phyloP scores from a whole-genome alignment of 805 yeast species.

The Komagataella phaffii region DNA sequence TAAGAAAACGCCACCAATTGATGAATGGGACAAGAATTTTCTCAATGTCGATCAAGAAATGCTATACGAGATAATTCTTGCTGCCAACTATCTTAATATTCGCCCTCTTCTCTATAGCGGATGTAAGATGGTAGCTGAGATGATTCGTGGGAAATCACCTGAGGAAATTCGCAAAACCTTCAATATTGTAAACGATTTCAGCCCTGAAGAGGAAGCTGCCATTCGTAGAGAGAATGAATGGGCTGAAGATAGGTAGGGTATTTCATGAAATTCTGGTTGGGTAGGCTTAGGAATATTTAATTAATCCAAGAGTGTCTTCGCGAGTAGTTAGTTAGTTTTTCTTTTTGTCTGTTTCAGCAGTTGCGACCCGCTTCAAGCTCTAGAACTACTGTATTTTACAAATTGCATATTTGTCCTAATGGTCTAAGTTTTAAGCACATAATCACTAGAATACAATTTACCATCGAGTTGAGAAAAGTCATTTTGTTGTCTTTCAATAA shows the following conservation, averaged over 20 bases:
- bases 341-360: no score
- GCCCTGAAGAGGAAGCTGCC: slow-evolving; percentile 82
- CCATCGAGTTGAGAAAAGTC: background rate
- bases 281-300: background rate
- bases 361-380: no score
- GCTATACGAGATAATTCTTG: slow-evolving; percentile 68
- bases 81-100: slow-evolving; percentile 71
- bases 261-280: background rate
- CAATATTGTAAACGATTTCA: slow-evolving; percentile 71
- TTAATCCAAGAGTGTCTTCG: background rate
- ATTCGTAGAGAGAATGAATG: slow-evolving; percentile 81
- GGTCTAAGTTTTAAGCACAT: background rate
- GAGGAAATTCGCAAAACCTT: slow-evolving; percentile 72
- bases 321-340: background rate
- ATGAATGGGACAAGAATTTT: slow-evolving; percentile 92
- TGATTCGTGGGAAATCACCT: slow-evolving; percentile 71
- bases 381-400: background rate
- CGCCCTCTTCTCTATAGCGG: slow-evolving; percentile 67
- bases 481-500: background rate
- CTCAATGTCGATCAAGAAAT: slow-evolving; percentile 87
- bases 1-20: slow-evolving; percentile 81
- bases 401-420: background rate
- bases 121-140: slow-evolving; percentile 71
- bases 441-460: background rate
- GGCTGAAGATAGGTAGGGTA: slow-evolving; percentile 66